Conservation (phyloP, 768 basidiomycete genomes). For the Mycena olivaceomarginata region DNA sequence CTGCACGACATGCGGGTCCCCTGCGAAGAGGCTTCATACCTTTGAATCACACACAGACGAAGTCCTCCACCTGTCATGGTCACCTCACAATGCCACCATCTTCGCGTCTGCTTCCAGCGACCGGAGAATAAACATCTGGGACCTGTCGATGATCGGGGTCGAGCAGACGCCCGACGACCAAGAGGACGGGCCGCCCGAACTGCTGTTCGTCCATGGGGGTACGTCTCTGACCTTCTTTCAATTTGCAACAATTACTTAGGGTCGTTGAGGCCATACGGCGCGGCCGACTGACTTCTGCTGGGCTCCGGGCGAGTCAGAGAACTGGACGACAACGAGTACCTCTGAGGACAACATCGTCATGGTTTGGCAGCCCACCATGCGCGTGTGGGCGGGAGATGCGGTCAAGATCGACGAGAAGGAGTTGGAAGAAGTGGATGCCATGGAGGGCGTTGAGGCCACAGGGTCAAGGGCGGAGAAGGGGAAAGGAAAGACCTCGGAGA, state of each 20-base stretch:
- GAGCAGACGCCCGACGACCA: constrained; percentile 99
- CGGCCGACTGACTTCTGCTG: constrained; percentile 96
- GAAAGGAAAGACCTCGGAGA: constrained; percentile 59
- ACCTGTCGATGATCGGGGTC: constrained; percentile 91
- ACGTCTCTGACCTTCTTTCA: constrained; percentile 53
- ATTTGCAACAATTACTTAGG: constrained; percentile 21
- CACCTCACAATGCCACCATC: constrained; percentile 92
- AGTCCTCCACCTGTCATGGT: constrained; percentile 96
- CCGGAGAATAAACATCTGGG: constrained; percentile 96
- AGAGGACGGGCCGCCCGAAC: constrained; percentile 98
- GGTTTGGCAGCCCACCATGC: constrained; percentile 98
- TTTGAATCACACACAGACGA: constrained; percentile 97
- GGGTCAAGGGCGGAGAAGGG: constrained; percentile 53
- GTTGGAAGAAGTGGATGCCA: constrained; percentile 88
- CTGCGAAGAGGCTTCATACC: constrained; percentile 87
- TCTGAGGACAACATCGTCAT: constrained; percentile 98
- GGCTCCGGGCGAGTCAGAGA: constrained; percentile 89
- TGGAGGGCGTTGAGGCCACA: constrained; percentile 82
- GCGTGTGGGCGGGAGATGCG: constrained; percentile 94
- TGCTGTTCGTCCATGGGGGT: constrained; percentile 97
- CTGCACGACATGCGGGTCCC: constrained; percentile 89
- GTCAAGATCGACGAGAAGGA: constrained; percentile 91
- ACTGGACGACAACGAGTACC: constrained; percentile 91
- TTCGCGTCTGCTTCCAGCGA: constrained; percentile 98
- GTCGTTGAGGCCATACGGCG: constrained; percentile 84